phyloP scores from a whole-genome alignment of 2,329 filamentous ascomycete species.

The Fusarium praegraminearum region DNA sequence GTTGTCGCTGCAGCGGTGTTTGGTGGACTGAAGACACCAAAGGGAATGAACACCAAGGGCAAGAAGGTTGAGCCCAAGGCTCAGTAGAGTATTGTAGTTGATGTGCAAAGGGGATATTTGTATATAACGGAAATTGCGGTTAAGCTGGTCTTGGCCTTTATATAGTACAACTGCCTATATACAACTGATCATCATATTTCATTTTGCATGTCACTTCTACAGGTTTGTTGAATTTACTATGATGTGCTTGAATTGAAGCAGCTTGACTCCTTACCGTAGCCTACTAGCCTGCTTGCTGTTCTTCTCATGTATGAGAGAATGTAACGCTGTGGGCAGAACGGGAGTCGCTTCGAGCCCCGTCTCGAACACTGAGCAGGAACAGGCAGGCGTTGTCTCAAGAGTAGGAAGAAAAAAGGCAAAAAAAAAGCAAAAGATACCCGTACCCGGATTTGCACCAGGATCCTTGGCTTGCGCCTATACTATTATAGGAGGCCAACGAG shows the following conservation, averaged over 20 bases:
- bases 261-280: not conserved
- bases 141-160: slow-evolving; percentile 35
- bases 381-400: too few species aligned
- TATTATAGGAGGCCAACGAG: slow-evolving; percentile 53
- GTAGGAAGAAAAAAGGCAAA: not conserved
- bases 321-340: not conserved
- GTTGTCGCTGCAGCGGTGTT: slow-evolving; percentile 79
- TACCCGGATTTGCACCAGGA: slow-evolving; percentile 55
- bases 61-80: slow-evolving; percentile 39
- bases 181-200: slow-evolving; percentile 4
- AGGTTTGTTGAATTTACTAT: not conserved
- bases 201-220: not conserved
- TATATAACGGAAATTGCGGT: slow-evolving; percentile 12
- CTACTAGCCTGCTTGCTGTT: not conserved
- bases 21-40: slow-evolving; percentile 75
- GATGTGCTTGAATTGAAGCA: not conserved
- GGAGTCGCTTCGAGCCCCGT: slow-evolving; percentile 5
- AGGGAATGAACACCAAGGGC: slow-evolving; percentile 32
- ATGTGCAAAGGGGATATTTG: not conserved
- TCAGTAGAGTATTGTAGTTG: slow-evolving; percentile 19
- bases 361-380: not conserved
- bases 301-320: not conserved
- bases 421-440: slow-evolving; percentile 42
- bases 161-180: not conserved
- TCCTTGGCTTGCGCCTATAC: slow-evolving; percentile 52